phyloP scores from a whole-genome alignment of 1,284 basidiomycete species.

The Cutaneotrichosporon sp. region DNA sequence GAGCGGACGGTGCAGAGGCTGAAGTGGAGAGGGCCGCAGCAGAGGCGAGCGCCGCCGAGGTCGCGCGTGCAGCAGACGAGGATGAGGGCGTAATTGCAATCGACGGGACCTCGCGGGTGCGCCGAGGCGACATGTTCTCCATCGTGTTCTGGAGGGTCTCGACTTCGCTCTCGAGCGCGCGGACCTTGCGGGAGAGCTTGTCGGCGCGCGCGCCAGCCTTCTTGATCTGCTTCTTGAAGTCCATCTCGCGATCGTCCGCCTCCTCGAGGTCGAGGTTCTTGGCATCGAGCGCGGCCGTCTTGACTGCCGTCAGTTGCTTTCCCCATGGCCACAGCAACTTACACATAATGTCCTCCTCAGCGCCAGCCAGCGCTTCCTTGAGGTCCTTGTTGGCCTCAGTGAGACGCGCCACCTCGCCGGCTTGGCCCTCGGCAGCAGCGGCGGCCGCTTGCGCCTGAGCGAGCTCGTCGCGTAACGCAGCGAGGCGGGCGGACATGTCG shows the following conservation, averaged over 20 bases:
- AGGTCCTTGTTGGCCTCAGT: slow-evolving; percentile 38
- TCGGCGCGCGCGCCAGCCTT: slow-evolving; percentile 6
- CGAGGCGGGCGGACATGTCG: slow-evolving; percentile 14
- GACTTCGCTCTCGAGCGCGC: slow-evolving; percentile 11
- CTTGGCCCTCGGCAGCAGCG: slow-evolving; percentile 1
- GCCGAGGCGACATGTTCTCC: slow-evolving; percentile 10
- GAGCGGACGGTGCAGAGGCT: not conserved
- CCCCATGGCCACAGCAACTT: not conserved
- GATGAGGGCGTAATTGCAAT: not conserved
- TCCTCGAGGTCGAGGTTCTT: slow-evolving; percentile 28
- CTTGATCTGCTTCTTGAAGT: slow-evolving; percentile 23
- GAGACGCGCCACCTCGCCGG: slow-evolving; percentile 5
- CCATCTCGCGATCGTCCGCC: slow-evolving; percentile 25
- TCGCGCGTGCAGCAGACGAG: not conserved
- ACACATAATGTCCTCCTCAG: slow-evolving; percentile 21
- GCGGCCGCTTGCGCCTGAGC: not conserved
- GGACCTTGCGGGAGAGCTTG: slow-evolving; percentile 24
- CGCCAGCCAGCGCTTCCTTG: slow-evolving; percentile 27
- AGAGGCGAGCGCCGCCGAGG: not conserved
- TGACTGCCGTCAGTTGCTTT: slow-evolving; percentile 4
- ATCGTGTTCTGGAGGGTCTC: slow-evolving; percentile 15
- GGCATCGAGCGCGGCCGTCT: slow-evolving; percentile 3
- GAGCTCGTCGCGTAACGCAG: slow-evolving; percentile 16
- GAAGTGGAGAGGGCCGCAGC: not conserved
- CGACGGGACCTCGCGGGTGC: not conserved